Base-by-base conservation (phyloP, 257 asterid species). In the Ocimum tenuiflorum region DNA sequence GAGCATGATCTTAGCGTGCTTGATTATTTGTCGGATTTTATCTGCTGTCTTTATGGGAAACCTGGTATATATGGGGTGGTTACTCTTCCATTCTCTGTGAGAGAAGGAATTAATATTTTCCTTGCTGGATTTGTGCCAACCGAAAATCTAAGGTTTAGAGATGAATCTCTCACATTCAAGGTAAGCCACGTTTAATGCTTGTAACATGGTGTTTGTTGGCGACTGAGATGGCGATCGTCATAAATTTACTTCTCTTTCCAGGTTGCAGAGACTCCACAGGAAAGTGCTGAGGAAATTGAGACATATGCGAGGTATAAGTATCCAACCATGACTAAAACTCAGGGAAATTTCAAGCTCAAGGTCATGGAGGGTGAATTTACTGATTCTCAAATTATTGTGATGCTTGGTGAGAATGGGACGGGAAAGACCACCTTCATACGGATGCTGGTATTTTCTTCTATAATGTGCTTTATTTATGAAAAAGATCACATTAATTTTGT, bases 391-490 rank as follows among this genome's bases (percentile, higher is more conserved):
- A 94, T 94, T 13, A 59, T 94, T 78, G 99, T 94, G 72, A 94
- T 94, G 99, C 97, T 94, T 50, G 99, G 99, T 66, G 99, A 94
- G 81, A 94, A 94, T 70, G 99, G 99, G 48, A 94, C 97, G 11
- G 99, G 99, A 55, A 92, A 94, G 81, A 94, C 99, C 0, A 94
- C 99, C 68, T 94, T 94, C 60, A 94, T 94, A 69, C 78, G 97
- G 51, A 86, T 94, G 99, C 94, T 94, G 97, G 97, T 90, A 79
- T 31, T 49, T 38, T 58, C 56, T 55, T 69, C 8, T 56, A 1
- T 43, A n/a, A 7, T 41, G 45, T 58, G 13, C 12, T 14, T 60
- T 9, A 46, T 57, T 20, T 50, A n/a, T n/a, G n/a, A 27, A 27
- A 41, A 14, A 11, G 5, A 61, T 35, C 70, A 3, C 54, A 70